These are phyloP conservation scores for Ophiostoma tasmaniense DNA, from an alignment of 2,329 filamentous ascomycete species.

Conservation along the genomic window DNA sequence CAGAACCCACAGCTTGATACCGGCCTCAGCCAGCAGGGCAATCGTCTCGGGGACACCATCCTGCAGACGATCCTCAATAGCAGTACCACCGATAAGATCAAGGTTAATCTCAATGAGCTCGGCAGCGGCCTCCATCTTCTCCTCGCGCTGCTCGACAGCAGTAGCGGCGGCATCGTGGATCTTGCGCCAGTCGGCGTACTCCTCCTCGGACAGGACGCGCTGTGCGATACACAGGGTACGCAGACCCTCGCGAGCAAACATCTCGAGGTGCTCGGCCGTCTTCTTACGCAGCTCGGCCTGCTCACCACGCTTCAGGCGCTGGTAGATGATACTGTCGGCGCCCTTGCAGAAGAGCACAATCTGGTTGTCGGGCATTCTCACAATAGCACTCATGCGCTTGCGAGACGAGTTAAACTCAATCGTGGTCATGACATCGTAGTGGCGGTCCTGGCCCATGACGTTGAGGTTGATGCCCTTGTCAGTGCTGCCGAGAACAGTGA, in stretches of 20 bases:
- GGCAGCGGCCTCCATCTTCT: conserved; percentile 83
- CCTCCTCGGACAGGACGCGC: conserved; percentile 66
- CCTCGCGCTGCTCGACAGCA: conserved; percentile 76
- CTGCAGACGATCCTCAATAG: conserved; percentile 93
- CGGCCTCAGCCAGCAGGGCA: conserved; percentile 77
- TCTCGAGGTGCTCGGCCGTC: conserved; percentile 90
- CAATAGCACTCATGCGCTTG: conserved; percentile 96
- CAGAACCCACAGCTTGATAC: conserved; percentile 97
- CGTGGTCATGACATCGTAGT: conserved; percentile 83
- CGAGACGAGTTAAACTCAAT: conserved; percentile 95
- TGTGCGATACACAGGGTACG: conserved; percentile 92
- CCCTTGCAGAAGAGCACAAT: conserved; percentile 96
- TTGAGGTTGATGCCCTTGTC: conserved; percentile 78
- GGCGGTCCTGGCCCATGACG: conserved; percentile 73
- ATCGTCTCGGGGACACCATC: conserved; percentile 97
- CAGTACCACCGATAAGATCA: conserved; percentile 81
- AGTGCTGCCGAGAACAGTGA: conserved; percentile 76
- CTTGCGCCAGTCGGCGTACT: conserved; percentile 77
- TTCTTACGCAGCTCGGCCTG: conserved; percentile 73
- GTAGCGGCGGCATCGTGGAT: conserved; percentile 82
- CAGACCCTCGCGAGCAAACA: conserved; percentile 92
- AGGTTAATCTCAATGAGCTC: conserved; percentile 88
- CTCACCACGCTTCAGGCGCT: conserved; percentile 73
- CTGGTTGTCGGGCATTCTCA: conserved; percentile 82
- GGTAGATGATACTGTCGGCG: conserved; percentile 95